Base-by-base conservation (phyloP, 345 rosid genomes). In the Eucalyptus caleyi region DNA sequence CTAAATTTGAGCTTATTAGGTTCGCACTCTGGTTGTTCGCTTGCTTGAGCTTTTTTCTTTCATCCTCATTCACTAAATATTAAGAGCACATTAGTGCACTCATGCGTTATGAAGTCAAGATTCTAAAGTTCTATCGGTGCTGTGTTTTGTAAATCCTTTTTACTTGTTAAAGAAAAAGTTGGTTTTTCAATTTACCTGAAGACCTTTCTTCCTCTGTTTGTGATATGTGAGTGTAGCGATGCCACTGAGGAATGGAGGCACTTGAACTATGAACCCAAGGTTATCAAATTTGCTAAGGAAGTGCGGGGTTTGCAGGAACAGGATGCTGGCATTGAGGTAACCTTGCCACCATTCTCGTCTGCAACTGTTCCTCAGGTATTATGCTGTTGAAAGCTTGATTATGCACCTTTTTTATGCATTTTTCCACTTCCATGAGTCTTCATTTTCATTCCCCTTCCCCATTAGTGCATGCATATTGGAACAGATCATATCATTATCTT, bases 301-400 rank as follows among this genome's bases (percentile, higher is more conserved):
- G 87, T 49, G 40, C 91, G 86, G 87, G 80, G 45, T 89, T n/a
- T 91, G 62, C 87, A 44, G 13, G 89, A 87, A 37, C 89, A 86
- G 86, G 89, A 59, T 51, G 88, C 59, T 91, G 85, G 87, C 21
- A 54, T 88, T 87, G 92, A 88, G 77, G 88, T 92, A n/a, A 91
- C 34, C 87, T 91, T 98, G 90, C 97, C 97, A 81, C 99, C 95
- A 42, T 96, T 98, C 93, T 98, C 99, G 80, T 96, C 99, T 2
- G 95, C 97, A 47, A 88, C 95, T 88, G 94, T 95, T 89, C 96
- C 96, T 16, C 92, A 93, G 96, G 98, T 98, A 81, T 87, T 77
- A 77, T 23, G 24, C 45, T 77, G 27, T 77, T 77, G 40, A 47
- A 30, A 37, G 45, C 83, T 77, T 77, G 83, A 77, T 77, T 37